Conservation (phyloP, 176 grass and related monocot species). For the Triticum monococcum region DNA sequence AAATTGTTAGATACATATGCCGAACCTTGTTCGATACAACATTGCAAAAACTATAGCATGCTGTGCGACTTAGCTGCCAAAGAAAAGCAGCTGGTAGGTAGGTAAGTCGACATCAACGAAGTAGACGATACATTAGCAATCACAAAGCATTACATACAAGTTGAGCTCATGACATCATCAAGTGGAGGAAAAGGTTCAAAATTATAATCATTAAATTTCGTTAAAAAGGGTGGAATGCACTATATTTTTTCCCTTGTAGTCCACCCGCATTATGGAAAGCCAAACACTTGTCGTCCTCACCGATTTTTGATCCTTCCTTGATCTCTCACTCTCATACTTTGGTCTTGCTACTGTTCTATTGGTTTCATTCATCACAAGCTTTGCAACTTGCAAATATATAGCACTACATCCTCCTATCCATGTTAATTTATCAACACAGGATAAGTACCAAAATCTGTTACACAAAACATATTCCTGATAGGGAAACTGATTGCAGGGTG, state of each 20-base stretch:
- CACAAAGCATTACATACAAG: slow-evolving; percentile 17
- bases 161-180: slow-evolving; percentile 27
- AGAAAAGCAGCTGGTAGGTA: slow-evolving; percentile 23
- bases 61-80: background rate
- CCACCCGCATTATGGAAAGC: background rate
- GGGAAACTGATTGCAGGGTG: background rate
- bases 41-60: slow-evolving; percentile 8
- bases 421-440: slow-evolving; percentile 17
- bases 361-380: background rate
- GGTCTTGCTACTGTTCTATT: background rate
- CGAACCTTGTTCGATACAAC: slow-evolving; percentile 19
- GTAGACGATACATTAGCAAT: background rate
- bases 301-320: background rate
- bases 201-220: background rate
- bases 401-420: background rate
- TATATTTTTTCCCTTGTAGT: background rate
- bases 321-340: slow-evolving; percentile 13
- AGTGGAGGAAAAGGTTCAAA: background rate
- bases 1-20: slow-evolving; percentile 29
- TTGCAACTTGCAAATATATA: slow-evolving; percentile 12
- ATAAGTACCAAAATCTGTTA: background rate
- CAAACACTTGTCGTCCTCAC: background rate
- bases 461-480: background rate
- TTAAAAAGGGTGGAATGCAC: background rate
- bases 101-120: slow-evolving; percentile 1